Base-by-base conservation (phyloP, 2,329 filamentous ascomycete species). In the Lecanicillium sp. region DNA sequence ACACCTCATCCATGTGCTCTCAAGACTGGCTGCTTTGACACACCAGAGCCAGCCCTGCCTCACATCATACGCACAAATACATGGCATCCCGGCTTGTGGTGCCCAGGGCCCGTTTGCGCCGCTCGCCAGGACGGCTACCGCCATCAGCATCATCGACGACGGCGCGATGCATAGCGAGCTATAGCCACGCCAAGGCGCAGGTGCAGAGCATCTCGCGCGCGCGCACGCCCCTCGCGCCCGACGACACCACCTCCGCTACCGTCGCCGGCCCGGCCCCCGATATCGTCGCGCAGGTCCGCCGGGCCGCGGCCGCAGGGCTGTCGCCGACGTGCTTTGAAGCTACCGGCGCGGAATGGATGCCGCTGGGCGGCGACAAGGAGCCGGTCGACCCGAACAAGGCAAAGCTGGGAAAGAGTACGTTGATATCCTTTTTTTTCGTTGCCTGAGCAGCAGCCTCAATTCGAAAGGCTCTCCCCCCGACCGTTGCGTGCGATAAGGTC, bases 351-450 rank as follows among this genome's bases (percentile, higher is more conserved):
- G 55, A 52, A 14, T 59, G 61, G 59, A 55, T 58, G 43, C 59
- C 56, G 41, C 44, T 52, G 36, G 50, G 54, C 5, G 54, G 58
- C 21, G 52, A 56, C 20, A 61, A 65, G 54, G 65, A 70, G 48
- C 66, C 67, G 4, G 67, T 69, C 17, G 73, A 80, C 54, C 69
- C 75, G 48, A 77, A 81, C 57, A 84, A 81, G 57, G 65, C 79
- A 30, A 83, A 84, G 64, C 73, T 83, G 0, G 79, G 81, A 37
- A 78, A 77, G 59, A 83, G 80, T 84, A 62, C 56, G 77, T n/a
- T n/a, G n/a, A n/a, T 63, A 14, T 29, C 32, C 6, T 23, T 29
- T 24, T 26, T 12, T 24, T 49, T 43, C 36, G 26, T n/a, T n/a
- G n/a, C n/a, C n/a, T n/a, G n/a, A n/a, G n/a, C n/a, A n/a, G n/a